Evolutionary conservation across 805 yeast genomes (phyloP), one percentile per base, ranked within the genome.

Genomic region (Zygosaccharomyces siamensis): DNA sequence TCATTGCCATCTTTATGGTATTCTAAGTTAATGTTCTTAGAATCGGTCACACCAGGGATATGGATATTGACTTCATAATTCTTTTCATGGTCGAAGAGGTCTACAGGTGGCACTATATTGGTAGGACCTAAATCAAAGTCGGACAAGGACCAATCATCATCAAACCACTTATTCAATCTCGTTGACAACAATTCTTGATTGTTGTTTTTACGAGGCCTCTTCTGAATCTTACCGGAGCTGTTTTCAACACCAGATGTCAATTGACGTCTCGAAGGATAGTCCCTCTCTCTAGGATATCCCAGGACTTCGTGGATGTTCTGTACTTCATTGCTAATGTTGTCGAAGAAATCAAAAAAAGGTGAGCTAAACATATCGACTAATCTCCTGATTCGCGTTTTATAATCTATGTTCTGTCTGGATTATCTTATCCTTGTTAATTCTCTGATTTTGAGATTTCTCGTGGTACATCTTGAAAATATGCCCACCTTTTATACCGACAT

Each of bases 31-130:
- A 75, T 66, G 36, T 69, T 61, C 16, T 76, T 75, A 57, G 69
- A 71, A 1, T 67, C 51, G 36, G 65, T 55, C 18, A 76, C 76
- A 45, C 81, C 81, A 4, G 81, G 78, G 46, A 76, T 62, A 0
- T 78, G 70, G 4, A 75, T 67, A 27, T 69, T 70, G 30, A 77
- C 56, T 36, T 68, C 72, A 51, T 72, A 76, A 21, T 63, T 55
- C 39, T 68, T 61, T 3, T 73, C 75, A 42, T 70, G 67, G 31
- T 76, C 80, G 49, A 73, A 60, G 33, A 77, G 63, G 53, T 76
- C 79, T 41, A 76, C 68, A 8, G 79, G 76, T 41, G 78, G 78
- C n/a, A 68, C 60, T 18, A 72, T 45, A 11, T 49, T 60, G 12
- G 46, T 43, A 16, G 32, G 54, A 18, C 50, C 52, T 39, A 65